Evolutionary conservation across 306 rosid genomes (phyloP).

Genomic region (Gillenia trifoliata): DNA sequence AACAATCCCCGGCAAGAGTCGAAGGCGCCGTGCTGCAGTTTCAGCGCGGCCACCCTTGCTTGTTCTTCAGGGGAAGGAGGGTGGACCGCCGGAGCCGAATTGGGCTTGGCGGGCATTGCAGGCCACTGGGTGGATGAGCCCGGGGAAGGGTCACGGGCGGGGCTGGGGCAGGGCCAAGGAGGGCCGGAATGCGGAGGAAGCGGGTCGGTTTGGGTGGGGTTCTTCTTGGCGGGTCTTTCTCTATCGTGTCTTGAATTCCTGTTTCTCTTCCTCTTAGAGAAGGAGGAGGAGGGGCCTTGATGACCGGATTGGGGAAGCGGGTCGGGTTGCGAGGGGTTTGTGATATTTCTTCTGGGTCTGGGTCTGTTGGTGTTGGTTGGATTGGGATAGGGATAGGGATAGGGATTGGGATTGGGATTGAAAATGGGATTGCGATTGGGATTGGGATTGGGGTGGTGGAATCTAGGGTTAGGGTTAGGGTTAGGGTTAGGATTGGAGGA

Average conservation of each 20-base stretch:
- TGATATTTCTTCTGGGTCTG: neutral
- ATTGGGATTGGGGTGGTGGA: neutral
- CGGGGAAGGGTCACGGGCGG: conserved; percentile 4
- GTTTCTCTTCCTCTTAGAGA: conserved; percentile 5
- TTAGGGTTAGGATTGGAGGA: conserved; percentile 8
- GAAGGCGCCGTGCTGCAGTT: conserved; percentile 40
- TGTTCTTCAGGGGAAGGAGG: conserved; percentile 25
- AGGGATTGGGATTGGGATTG: neutral
- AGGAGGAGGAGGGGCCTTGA: neutral
- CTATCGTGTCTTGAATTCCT: neutral
- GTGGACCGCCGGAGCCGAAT: conserved; percentile 2
- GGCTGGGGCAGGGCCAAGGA: conserved; percentile 31
- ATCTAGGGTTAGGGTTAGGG: neutral
- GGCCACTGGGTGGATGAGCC: conserved; percentile 36
- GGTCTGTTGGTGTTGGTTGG: neutral
- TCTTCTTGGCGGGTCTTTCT: neutral
- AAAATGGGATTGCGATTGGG: neutral
- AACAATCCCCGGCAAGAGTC: conserved; percentile 43
- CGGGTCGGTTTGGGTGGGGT: conserved; percentile 17
- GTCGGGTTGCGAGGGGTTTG: neutral
- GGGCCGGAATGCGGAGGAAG: conserved; percentile 11
- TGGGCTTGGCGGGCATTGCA: conserved; percentile 12
- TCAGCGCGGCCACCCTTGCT: conserved; percentile 21
- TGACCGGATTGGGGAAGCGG: neutral
- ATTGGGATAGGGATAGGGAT: neutral